A percentile compares a stretch with the other conserved stretches of the same genome.
phyloP scores from a whole-genome alignment of 2,329 filamentous ascomycete species.

The Curvularia verruculosa region DNA sequence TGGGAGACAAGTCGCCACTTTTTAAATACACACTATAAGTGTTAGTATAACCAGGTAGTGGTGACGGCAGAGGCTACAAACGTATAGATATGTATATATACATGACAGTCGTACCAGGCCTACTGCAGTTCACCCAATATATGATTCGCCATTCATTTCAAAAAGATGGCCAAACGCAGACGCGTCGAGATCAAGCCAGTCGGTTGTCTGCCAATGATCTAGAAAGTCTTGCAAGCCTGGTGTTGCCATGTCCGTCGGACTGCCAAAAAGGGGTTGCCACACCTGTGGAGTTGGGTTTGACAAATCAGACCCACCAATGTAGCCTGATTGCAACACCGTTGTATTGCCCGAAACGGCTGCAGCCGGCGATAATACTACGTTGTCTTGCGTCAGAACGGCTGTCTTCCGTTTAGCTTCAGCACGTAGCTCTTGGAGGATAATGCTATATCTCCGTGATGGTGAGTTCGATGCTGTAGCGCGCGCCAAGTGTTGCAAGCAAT shows the following conservation, averaged over 20 bases:
- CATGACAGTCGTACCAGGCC: neutral
- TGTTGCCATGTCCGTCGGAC: conserved; percentile 24
- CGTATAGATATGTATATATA: neutral
- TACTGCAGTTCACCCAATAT: conserved; percentile 11
- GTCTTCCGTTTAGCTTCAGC: conserved; percentile 46
- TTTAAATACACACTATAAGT: conserved; percentile 45
- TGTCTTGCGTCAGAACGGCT: conserved; percentile 16
- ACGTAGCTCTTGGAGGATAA: conserved; percentile 56
- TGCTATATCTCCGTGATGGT: conserved; percentile 56
- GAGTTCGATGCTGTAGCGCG: conserved; percentile 56
- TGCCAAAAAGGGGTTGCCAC: conserved; percentile 31
- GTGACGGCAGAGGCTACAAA: neutral
- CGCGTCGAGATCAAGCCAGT: conserved; percentile 45
- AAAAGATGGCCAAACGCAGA: conserved; percentile 35
- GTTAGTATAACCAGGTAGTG: neutral
- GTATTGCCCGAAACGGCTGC: neutral
- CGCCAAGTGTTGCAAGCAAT: conserved; percentile 55
- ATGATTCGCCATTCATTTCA: conserved; percentile 8
- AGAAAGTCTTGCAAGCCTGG: conserved; percentile 29
- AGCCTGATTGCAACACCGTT: neutral
- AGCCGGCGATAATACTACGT: neutral
- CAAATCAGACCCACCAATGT: neutral
- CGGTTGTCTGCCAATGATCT: conserved; percentile 42
- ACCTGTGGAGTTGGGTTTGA: conserved; percentile 6
- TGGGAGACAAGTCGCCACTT: conserved; percentile 51